Evolutionary conservation across 2,329 filamentous ascomycete genomes (phyloP), one percentile per base, ranked within the genome.

Genomic region (Aspergillus sp.): DNA sequence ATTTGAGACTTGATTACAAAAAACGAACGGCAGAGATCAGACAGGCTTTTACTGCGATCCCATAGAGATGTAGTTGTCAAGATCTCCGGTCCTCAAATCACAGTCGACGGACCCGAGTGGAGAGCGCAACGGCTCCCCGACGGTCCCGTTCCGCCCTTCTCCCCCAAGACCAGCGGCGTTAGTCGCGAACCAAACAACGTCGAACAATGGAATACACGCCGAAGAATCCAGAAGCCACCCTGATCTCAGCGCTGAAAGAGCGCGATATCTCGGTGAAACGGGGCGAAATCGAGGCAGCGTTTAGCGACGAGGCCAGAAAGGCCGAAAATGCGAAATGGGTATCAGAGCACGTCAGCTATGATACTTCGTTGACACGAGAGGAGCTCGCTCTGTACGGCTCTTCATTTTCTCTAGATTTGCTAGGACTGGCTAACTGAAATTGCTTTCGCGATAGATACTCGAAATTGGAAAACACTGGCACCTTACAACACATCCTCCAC

Each of bases 321-420:
- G 32, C 41, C n/a, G 45, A 52, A 8, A 61, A 59, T 49, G 50
- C 49, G 34, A 51, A 62, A 51, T 70, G 66, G 67, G 58, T 61
- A 29, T 48, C 52, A 6, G 57, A 58, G 33, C 57, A 69, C 52
- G 51, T 70, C 41, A 45, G 44, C 29, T 45, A 54, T 5, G 60
- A 65, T 43, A 68, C 64, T 4, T 55, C 70, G 33, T 56, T 71
- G 44, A 69, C 68, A 5, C 60, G 60, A 44, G 68, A 71, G 44
- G 68, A 71, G 53, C 52, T 66, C 27, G 52, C 50, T 42, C 42
- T 70, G 68, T 70, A 61, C 34, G 58, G 47, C 7, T 39, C 19
- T 12, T 19, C 19, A 19, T 35, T 46, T 28, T 29, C 6, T 6
- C 4, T 6, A 30, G 12, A 29, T 29, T 29, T 27, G 29, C 8